Evolutionary conservation across 139 green algal species (phyloP), one percentile per base, ranked within the genome.

Genomic region (Microglena sp.): DNA sequence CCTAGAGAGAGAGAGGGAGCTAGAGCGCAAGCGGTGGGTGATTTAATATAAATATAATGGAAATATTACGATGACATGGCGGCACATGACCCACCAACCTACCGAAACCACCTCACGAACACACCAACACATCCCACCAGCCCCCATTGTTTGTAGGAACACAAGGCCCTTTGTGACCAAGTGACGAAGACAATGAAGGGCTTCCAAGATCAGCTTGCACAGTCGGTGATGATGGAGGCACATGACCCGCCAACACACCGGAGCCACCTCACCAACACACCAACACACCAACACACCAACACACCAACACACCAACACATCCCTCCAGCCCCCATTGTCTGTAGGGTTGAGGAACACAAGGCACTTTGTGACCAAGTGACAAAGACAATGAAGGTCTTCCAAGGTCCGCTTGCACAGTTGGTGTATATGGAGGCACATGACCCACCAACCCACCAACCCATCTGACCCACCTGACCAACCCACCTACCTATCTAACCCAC

Each of bases 191-290:
- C 67, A 33, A 75, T 80, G 73, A 59, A 67, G 29, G 67, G 75
- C 68, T 80, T 76, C 64, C 73, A 80, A 64, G 67, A 76, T 64
- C 73, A 80, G 64, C 64, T 80, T 22, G 64, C 73, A 34, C 73
- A 80, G 53, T 76, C 73, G 0, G 62, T 80, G 26, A 75, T 73
- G 53, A 73, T 80, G 73, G 73, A 68, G n/a, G 68, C 73, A 55
- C 11, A 50, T 11, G 15, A 50, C 40, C 18, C 40, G 18, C 40
- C 40, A 11, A 50, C 40, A 11, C 40, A 50, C 40, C 40, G 15
- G 40, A n/a, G n/a, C n/a, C n/a, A n/a, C n/a, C n/a, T n/a, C n/a
- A n/a, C n/a, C n/a, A n/a, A n/a, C n/a, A n/a, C n/a, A n/a, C n/a
- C n/a, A n/a, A n/a, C n/a, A n/a, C n/a, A n/a, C n/a, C n/a, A n/a